Percentiles rank a stretch among this genome's conserved stretches.
phyloP scores from a whole-genome alignment of 805 yeast species.

The Yarrowia alimentaria region DNA sequence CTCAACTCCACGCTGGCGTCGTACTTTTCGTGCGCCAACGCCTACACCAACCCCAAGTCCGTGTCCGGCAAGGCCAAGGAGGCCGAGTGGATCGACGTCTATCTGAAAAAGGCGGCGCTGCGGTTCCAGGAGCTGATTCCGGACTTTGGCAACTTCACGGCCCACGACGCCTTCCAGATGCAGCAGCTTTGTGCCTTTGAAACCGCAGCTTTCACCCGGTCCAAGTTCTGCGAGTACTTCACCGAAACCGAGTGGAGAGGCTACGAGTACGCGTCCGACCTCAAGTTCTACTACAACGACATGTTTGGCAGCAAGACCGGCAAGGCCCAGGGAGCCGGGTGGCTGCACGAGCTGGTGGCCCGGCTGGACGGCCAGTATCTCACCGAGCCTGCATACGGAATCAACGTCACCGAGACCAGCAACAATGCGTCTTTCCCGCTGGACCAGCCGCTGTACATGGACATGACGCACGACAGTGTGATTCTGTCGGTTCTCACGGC shows the following conservation, averaged over 20 bases:
- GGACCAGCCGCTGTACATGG: conserved; percentile 57
- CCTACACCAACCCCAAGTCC: conserved; percentile 34
- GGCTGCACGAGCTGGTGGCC: conserved; percentile 46
- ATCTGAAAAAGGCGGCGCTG: conserved; percentile 53
- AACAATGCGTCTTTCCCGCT: conserved; percentile 41
- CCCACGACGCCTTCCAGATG: conserved; percentile 51
- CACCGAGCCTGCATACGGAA: conserved; percentile 50
- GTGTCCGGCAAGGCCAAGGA: conserved; percentile 36
- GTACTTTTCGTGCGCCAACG: conserved; percentile 43
- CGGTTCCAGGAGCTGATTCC: conserved; percentile 58
- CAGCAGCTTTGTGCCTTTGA: conserved; percentile 74
- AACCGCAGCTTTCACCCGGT: conserved; percentile 63
- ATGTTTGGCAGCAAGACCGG: conserved; percentile 62
- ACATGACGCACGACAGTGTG: conserved; percentile 74
- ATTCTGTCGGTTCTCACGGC: conserved; percentile 62
- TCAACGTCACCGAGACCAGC: conserved; percentile 45
- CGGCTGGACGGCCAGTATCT: conserved; percentile 51
- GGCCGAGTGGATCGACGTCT: conserved; percentile 43
- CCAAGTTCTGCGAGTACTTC: conserved; percentile 66
- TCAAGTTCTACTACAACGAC: conserved; percentile 56
- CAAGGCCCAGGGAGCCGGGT: conserved; percentile 59
- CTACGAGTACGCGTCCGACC: conserved; percentile 59
- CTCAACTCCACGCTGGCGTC: conserved; percentile 43
- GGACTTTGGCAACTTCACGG: conserved; percentile 50
- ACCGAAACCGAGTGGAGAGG: conserved; percentile 65